Evolutionary conservation across 2,329 filamentous ascomycete genomes (phyloP), one percentile per base, ranked within the genome.

Genomic region (Diplodia seriata): DNA sequence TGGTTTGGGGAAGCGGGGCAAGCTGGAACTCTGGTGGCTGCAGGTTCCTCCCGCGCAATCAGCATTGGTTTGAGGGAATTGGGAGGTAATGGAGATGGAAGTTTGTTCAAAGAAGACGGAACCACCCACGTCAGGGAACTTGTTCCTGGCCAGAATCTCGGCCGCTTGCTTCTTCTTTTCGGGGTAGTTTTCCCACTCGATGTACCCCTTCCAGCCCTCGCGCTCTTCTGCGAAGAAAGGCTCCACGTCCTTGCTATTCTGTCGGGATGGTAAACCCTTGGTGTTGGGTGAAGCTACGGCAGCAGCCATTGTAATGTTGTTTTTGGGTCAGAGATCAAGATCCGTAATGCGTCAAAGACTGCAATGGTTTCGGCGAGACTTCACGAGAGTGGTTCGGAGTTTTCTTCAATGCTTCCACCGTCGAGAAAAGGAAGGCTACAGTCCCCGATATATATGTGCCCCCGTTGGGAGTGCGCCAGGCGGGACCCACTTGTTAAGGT

Each of bases 121-220:
- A n/a, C 73, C 69, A n/a, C 73, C 69, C 66, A 76, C 74, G 14
- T 76, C 72, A 47, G 83, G 81, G 75, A 89, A 84, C 68, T 84
- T 77, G 66, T 87, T 84, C 62, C 78, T 79, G 29, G 78, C 78
- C 15, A 90, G 73, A 57, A 90, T 84, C 67, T 86, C 81, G 56
- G 85, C 82, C 0, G 87, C 89, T 55, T 84, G 79, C 31, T 81
- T 82, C 72, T 89, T 90, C 76, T 90, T 91, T 57, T 90, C 87
- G 0, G 89, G 89, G 66, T 90, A 89, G 14, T 86, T 83, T 73
- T 91, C 89, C 89, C 89, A 91, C 72, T 91, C 89, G 6, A 92
- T 82, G 69, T 90, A 91, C 8, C 83, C 83, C 68, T 79, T 79
- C 83, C 83, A 85, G 8, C 82, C 83, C 31, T 79, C 74, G 8